Evolutionary conservation across 495 filamentous ascomycete genomes (phyloP), one percentile per base, ranked within the genome.

Genomic region (Aspergillus sparsus): DNA sequence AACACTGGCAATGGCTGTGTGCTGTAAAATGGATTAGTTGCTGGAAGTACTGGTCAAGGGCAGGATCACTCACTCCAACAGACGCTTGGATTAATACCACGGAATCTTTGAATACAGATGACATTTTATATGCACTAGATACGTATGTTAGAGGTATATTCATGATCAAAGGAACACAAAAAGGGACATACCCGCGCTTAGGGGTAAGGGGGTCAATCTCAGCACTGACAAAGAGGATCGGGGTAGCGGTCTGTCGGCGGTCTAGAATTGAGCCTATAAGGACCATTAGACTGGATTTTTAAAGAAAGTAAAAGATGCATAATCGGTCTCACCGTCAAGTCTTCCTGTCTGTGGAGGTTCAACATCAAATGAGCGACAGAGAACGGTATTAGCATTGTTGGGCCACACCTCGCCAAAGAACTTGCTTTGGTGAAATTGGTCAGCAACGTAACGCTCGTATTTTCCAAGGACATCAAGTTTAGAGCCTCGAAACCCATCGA

Each of bases 141-240:
- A 37, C 5, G 8, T 42, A 18, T 11, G 16, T 35, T 46, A 13
- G 16, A 9, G 6, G 1, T 9, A 41, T 6, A 6, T 41, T 41
- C 7, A 41, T 3, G 3, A 9, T 10, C 37, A 41, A 9, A 41
- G 4, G 21, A 27, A 27, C 21, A 27, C 3, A 3, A 41, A 41
- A 41, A 44, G 41, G 51, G 46, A 51, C 58, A 7, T 65, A 67
- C 65, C 51, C 53, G 52, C 27, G 34, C 1, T 80, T 63, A 8
- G 82, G 77, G 0, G 79, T 80, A 51, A 85, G 80, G 1, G 82
- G 83, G 53, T 86, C 82, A 52, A 72, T 67, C 0, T 71, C 74
- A 56, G 78, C 82, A 34, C 73, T 74, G 7, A 83, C 54, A 57
- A 85, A 79, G 15, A 86, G 67, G 15, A 86, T 60, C 1, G 82